Evolutionary conservation across 2,329 filamentous ascomycete species (phyloP).

Genomic region (Fusarium tjaetaba): DNA sequence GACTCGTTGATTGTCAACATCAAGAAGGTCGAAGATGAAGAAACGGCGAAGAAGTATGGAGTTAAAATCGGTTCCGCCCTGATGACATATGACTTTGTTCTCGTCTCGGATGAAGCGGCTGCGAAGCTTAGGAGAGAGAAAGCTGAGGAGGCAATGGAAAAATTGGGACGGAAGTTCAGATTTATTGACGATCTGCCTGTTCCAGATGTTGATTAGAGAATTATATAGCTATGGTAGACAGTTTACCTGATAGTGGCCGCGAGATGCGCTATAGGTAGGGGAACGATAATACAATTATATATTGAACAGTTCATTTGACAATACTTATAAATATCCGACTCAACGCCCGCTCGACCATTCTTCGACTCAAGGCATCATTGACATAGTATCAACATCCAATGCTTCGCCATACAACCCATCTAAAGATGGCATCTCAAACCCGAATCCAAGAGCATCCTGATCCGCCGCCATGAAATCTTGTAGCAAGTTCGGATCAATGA

Average conservation of each 20-base stretch:
- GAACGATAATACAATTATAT: too few relatives aligned
- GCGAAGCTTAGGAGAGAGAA: conserved; percentile 11
- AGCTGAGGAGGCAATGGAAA: conserved; percentile 17
- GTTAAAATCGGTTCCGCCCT: background rate
- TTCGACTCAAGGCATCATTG: background rate
- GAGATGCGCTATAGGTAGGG: background rate
- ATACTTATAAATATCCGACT: accelerated
- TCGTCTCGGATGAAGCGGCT: conserved; percentile 10
- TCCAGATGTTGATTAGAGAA: conserved; percentile 10
- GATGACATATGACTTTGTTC: conserved; percentile 20
- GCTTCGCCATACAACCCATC: background rate
- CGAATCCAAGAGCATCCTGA: background rate
- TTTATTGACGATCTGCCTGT: conserved; percentile 17
- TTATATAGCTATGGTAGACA: accelerated
- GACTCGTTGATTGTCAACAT: conserved; percentile 13
- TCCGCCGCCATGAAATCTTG: conserved; percentile 6
- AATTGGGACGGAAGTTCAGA: conserved; percentile 5
- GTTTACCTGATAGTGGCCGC: too few relatives aligned
- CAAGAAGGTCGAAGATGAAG: background rate
- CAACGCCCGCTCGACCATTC: too few relatives aligned
- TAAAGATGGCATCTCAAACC: background rate
- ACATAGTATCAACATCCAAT: background rate
- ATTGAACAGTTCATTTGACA: background rate
- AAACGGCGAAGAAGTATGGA: conserved; percentile 4
- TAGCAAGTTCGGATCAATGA: background rate